Base-by-base conservation (phyloP, 73 alveolate genomes). In the Blepharisma japonicum region DNA sequence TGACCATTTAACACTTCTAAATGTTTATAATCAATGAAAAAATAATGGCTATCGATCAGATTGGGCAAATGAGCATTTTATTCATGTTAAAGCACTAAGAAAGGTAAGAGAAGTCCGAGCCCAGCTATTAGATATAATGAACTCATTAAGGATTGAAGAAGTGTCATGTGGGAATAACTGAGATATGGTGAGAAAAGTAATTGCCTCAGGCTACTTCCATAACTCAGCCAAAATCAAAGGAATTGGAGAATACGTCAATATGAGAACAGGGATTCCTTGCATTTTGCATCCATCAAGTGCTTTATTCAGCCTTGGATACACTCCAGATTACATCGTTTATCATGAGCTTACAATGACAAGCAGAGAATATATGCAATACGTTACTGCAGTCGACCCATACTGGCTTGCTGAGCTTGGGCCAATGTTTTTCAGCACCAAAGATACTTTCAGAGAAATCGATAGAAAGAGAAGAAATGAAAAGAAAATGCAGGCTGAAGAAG, bases 241-340 rank as follows among this genome's bases (percentile, higher is more conserved):
- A 21, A 96, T 98, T 48, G 97, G 97, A 51, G 99, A 98, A 91
- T 98, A 98, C 82, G 98, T 96, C 32, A 97, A 97, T 83, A 89
- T 98, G 68, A 89, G 99, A 86, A 96, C 99, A 11, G 99, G 99
- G 38, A 97, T 98, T 71, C 99, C 99, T 6, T 97, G 99, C 77
- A 94, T 95, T 45, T 77, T 98, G 14, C 99, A 98, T 85, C 99
- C 99, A 20, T 90, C 99, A 27, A 96, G 99, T 87, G 99, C 99
- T 5, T 83, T 98, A 68, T 98, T 94, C 81, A 95, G 99, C 55
- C 89, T 98, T 32, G 99, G 99, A 61, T 96, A 96, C 87, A 96
- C 99, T 20, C 99, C 99, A n/a, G 99, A 98, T 84, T 98, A 98
- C 85, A 98, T 98, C 21, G 99, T 98, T 46, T 98, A 98, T 85